These are phyloP conservation scores for Massariosphaeria phaeospora DNA, from an alignment of 495 filamentous ascomycete genomes.

Conservation along the genomic window DNA sequence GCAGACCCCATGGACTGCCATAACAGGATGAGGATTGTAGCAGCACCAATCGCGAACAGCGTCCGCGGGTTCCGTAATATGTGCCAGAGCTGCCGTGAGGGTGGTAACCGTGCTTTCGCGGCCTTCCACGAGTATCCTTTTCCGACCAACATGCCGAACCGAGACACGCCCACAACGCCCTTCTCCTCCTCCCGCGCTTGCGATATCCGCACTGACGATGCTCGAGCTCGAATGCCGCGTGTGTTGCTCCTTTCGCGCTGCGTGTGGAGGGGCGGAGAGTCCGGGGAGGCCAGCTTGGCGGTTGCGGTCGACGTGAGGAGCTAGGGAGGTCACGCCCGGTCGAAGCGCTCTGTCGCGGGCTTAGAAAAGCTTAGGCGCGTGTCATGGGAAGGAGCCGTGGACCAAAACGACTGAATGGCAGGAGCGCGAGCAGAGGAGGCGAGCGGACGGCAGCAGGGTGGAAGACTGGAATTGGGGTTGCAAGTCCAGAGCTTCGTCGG, in stretches of 20 bases:
- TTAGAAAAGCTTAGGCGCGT: constrained; percentile 11
- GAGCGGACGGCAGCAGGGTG: neutral
- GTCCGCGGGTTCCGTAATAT: constrained; percentile 75
- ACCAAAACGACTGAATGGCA: too few relatives aligned
- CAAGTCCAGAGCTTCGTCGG: constrained; percentile 4
- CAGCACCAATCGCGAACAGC: constrained; percentile 66
- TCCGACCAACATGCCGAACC: constrained; percentile 61
- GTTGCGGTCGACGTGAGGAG: constrained; percentile 2
- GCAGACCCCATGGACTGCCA: constrained; percentile 82
- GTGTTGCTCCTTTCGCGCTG: constrained; percentile 25
- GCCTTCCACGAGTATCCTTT: constrained; percentile 94
- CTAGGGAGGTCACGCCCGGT: neutral
- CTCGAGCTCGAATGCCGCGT: constrained; percentile 17
- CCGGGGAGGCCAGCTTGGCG: constrained; percentile 19
- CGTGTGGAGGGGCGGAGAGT: constrained; percentile 20
- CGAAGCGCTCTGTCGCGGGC: too few relatives aligned
- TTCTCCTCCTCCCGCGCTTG: constrained; percentile 13
- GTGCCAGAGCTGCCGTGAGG: constrained; percentile 71
- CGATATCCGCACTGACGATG: constrained; percentile 15
- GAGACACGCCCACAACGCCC: constrained; percentile 7
- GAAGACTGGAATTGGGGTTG: neutral
- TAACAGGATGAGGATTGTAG: constrained; percentile 72
- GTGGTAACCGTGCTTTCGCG: constrained; percentile 73
- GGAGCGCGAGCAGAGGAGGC: neutral
- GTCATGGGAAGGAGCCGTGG: too few relatives aligned